phyloP scores from a whole-genome alignment of 2,329 filamentous ascomycete species.

The Incumbomyces lentus region DNA sequence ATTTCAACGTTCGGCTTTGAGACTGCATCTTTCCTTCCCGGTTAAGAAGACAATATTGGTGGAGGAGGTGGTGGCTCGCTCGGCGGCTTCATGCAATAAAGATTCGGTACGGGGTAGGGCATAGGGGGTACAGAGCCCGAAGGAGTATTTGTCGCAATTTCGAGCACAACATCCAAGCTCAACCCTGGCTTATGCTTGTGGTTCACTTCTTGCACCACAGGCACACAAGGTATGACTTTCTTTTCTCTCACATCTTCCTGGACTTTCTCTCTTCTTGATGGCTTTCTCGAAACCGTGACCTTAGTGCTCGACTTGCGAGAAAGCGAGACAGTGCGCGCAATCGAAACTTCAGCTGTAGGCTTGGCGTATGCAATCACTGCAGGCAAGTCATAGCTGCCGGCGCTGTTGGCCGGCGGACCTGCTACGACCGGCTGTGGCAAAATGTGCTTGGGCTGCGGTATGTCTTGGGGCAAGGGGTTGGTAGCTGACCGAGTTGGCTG shows the following conservation, averaged over 20 bases:
- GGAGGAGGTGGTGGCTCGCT: background rate
- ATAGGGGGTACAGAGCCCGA: background rate
- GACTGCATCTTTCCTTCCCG: too few species aligned
- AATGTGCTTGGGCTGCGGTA: background rate
- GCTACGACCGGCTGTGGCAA: background rate
- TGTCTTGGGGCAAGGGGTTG: slow-evolving; percentile 8
- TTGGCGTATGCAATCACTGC: slow-evolving; percentile 5
- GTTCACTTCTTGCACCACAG: slow-evolving; percentile 15
- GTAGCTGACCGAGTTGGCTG: slow-evolving; percentile 8
- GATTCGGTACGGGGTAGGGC: background rate
- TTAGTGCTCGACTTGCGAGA: slow-evolving; percentile 16
- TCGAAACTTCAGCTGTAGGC: slow-evolving; percentile 14
- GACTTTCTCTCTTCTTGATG: slow-evolving; percentile 4
- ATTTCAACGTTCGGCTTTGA: too few species aligned
- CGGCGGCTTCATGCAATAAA: background rate
- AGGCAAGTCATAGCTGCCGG: background rate
- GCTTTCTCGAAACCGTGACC: slow-evolving; percentile 10
- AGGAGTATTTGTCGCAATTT: slow-evolving; percentile 7
- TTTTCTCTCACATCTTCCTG: slow-evolving; percentile 15
- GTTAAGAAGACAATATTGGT: background rate
- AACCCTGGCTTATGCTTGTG: slow-evolving; percentile 15
- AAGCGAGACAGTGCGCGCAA: slow-evolving; percentile 18
- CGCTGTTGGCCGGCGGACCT: background rate
- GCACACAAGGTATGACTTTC: slow-evolving; percentile 8
- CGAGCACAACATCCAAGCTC: slow-evolving; percentile 15